phyloP scores from a whole-genome alignment of 257 asterid species.

The Solanum etuberosum region DNA sequence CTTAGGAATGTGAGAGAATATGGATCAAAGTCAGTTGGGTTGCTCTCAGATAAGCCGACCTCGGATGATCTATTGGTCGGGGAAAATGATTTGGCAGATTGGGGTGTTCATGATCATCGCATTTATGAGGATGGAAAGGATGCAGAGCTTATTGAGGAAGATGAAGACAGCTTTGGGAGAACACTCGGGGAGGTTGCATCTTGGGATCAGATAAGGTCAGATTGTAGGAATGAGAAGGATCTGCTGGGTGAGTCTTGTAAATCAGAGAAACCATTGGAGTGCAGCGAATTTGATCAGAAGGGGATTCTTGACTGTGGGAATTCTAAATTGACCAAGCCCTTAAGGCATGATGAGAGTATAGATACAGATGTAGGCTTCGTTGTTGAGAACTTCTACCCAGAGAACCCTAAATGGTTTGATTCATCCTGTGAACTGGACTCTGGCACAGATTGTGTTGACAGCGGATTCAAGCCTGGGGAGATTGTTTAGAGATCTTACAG shows the following conservation, averaged over 20 bases:
- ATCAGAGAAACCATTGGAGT: conserved; percentile 78
- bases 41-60: conserved; percentile 63
- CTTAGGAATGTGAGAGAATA: conserved; percentile 64
- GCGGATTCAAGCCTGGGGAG: conserved; percentile 73
- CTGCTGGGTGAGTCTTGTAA: conserved; percentile 69
- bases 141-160: conserved; percentile 81
- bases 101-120: conserved; percentile 76
- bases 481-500: conserved; percentile 45
- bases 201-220: conserved; percentile 81
- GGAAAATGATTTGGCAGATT: conserved; percentile 90
- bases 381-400: conserved; percentile 75
- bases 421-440: conserved; percentile 85
- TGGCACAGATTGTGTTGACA: conserved; percentile 58
- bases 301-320: conserved; percentile 43
- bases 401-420: conserved; percentile 94
- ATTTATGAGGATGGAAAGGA: conserved; percentile 71
- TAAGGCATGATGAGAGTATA: conserved; percentile 48
- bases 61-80: conserved; percentile 79
- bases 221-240: conserved; percentile 55
- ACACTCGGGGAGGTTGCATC: conserved; percentile 97
- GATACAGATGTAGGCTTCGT: conserved; percentile 76
- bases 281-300: conserved; percentile 70
- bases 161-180: conserved; percentile 93
- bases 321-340: conserved; percentile 26
- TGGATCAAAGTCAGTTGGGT: conserved; percentile 50